phyloP scores from a whole-genome alignment of 1,139 yeast genomes.

The Torulaspora pretoriensis region DNA sequence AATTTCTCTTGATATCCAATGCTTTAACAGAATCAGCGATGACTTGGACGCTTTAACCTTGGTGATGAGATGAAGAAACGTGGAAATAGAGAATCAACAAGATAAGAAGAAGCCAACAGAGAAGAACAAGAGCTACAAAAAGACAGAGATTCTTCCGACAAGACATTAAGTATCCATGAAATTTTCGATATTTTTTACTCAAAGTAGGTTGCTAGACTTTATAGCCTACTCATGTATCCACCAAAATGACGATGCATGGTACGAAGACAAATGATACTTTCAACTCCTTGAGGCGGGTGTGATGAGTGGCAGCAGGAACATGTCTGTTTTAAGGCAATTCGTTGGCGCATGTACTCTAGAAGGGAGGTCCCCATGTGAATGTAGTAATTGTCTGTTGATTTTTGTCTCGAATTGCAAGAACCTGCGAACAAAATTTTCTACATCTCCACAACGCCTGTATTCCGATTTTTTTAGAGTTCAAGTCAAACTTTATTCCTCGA shows the following conservation, averaged over 20 bases:
- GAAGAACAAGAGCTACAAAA: too few relatives aligned
- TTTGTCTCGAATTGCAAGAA: not conserved
- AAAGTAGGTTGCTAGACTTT: not conserved
- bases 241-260: not conserved
- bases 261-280: not conserved
- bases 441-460: too few relatives aligned
- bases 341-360: conserved; percentile 1
- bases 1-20: too few relatives aligned
- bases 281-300: not conserved
- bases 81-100: too few relatives aligned
- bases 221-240: not conserved
- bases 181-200: too few relatives aligned
- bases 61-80: too few relatives aligned
- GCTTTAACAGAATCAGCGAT: too few relatives aligned
- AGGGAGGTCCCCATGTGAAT: not conserved
- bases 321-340: not conserved
- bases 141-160: too few relatives aligned
- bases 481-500: not conserved
- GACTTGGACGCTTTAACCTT: too few relatives aligned
- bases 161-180: too few relatives aligned
- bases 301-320: not conserved
- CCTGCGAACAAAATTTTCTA: not conserved
- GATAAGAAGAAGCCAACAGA: too few relatives aligned
- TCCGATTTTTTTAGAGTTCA: not conserved
- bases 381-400: not conserved